Evolutionary conservation across 768 basidiomycete genomes (phyloP).

Genomic region (Kwoniella heveanensis): DNA sequence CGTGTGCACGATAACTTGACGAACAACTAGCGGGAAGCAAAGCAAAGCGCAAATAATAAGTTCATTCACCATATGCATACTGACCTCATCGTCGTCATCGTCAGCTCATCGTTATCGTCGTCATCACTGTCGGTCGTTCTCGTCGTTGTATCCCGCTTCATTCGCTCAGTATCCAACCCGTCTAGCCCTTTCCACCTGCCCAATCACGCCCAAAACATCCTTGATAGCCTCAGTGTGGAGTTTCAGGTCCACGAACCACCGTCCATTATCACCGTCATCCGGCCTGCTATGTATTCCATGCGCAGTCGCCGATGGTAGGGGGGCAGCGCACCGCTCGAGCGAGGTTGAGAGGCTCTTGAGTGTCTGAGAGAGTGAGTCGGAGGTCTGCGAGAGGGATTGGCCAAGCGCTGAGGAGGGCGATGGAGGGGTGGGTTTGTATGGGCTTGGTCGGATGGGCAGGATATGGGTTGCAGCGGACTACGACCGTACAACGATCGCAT

Average conservation of each 20-base stretch:
- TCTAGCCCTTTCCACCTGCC: slow-evolving; percentile 19
- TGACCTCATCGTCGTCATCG: neutral
- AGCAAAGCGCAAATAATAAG: no score
- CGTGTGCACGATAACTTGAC: no score
- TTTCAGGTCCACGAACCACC: slow-evolving; percentile 25
- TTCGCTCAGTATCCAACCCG: slow-evolving; percentile 8
- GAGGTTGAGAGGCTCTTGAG: slow-evolving; percentile 16
- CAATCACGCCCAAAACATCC: slow-evolving; percentile 22
- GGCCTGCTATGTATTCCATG: neutral
- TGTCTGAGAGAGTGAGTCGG: slow-evolving; percentile 12
- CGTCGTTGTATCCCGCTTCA: neutral
- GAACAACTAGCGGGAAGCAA: no score
- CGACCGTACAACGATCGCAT: neutral
- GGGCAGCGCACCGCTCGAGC: slow-evolving; percentile 12
- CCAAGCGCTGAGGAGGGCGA: slow-evolving; percentile 5
- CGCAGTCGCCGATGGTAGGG: neutral
- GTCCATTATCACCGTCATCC: slow-evolving; percentile 11
- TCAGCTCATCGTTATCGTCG: neutral
- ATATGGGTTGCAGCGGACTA: neutral
- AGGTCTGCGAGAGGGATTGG: slow-evolving; percentile 8
- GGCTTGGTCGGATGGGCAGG: slow-evolving; percentile 6
- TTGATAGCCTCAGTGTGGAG: slow-evolving; percentile 28
- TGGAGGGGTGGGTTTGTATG: slow-evolving; percentile 6
- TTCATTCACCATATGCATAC: no score
- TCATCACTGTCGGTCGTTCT: neutral